Base-by-base conservation (phyloP, 768 basidiomycete genomes). In the Lactarius sanguifluus region DNA sequence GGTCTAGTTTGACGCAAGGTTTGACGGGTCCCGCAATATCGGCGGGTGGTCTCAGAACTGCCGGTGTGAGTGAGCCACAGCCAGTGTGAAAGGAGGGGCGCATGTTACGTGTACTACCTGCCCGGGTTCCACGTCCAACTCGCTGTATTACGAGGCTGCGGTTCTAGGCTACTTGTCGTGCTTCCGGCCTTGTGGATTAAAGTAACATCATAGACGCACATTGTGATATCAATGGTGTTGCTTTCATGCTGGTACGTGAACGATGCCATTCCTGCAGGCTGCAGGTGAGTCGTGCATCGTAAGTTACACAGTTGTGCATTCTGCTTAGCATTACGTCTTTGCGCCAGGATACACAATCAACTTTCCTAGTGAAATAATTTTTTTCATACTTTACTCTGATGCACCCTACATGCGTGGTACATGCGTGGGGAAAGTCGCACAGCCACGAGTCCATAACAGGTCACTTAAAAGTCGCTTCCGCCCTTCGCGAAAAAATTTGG, bases 301-400 rank as follows among this genome's bases (percentile, higher is more conserved):
- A n/a, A n/a, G n/a, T n/a, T n/a, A 47, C 16, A 47, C n/a, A 23
- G 10, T 47, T 7, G n/a, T 2, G 45, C 20, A 45, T 9, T 45
- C 43, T 20, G 7, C 18, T n/a, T 18, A 43, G 18, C 20, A 20
- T 45, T 15, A 41, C 16, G 40, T 41, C 5, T 16, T 18, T 18
- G 2, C 41, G 16, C 16, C 40, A 18, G n/a, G 25, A 52, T 52
- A 52, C 25, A 13, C 12, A 12, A 13, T 15, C 50, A 25, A 25
- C 10, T 23, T 23, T 12, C 34, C 3, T 25, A 50, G 30, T 8
- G 18, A n/a, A 55, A 18, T 43, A 9, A 25, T 57, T 36, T n/a
- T 52, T 69, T 56, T 62, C 30, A 32, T 50, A 40, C 64, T 30
- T 55, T 34, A n/a, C 38, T 47, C 45, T 47, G 38, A 40, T 40